phyloP scores from a whole-genome alignment of 768 basidiomycete species.

The Boletus sp. region DNA sequence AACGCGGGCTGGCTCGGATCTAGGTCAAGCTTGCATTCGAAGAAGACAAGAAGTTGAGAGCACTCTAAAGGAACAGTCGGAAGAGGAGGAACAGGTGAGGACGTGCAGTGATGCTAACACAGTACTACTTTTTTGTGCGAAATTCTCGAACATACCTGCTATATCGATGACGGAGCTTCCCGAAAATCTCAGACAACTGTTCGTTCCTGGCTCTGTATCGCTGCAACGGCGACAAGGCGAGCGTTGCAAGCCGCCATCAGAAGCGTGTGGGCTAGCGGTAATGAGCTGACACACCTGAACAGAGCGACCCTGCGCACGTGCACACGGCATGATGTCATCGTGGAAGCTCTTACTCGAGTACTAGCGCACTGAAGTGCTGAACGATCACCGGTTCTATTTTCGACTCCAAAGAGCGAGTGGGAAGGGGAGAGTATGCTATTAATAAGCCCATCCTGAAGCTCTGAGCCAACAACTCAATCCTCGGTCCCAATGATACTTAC shows the following conservation, averaged over 20 bases:
- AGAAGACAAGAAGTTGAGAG: constrained; percentile 36
- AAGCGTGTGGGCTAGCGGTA: background rate
- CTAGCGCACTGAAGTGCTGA: too few relatives aligned
- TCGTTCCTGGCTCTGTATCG: background rate
- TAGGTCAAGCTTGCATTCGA: constrained; percentile 52
- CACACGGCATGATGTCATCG: background rate
- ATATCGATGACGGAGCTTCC: background rate
- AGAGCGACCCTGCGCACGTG: background rate
- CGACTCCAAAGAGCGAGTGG: background rate
- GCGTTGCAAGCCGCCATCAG: background rate
- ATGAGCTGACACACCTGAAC: background rate
- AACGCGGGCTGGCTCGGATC: background rate
- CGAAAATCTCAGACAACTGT: background rate
- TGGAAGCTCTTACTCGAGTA: too few relatives aligned
- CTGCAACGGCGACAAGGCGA: background rate
- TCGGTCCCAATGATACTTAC: background rate
- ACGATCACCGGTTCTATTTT: background rate
- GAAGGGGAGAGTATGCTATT: background rate
- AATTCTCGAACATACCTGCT: background rate
- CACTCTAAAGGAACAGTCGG: background rate
- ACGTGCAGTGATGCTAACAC: background rate
- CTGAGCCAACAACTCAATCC: background rate
- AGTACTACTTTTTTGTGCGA: background rate
- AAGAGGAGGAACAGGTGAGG: background rate
- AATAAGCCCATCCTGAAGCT: background rate